Base-by-base conservation (phyloP, 768 basidiomycete genomes). In the Daedaleopsis nitida region DNA sequence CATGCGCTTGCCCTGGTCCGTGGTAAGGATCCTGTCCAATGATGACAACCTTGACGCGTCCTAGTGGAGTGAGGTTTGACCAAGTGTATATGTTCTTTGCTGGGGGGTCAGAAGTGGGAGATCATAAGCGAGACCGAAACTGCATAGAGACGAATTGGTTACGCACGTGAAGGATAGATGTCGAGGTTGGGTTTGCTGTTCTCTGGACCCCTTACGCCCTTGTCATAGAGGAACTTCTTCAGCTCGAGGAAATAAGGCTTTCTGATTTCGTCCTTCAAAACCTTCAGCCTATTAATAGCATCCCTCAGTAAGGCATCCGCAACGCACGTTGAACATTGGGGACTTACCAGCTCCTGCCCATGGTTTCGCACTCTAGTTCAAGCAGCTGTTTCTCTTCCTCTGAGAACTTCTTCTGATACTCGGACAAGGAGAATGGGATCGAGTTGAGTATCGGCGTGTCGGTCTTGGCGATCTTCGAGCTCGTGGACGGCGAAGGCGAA, bases 11-110 rank as follows among this genome's bases (percentile, higher is more conserved):
- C 50, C 87, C 86, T 42, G 77, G 74, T 62, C 84, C 83, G 71
- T 92, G 91, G 73, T 94, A 95, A 27, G 93, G 93, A 78, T 95
- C 94, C 75, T 94, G 93, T 9, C 91, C 90, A 56, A 98, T 82
- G 60, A 97, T 93, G 52, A 97, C 93, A 27, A 94, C 90, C 70
- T 86, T 88, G 63, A 98, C 86, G 63, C 87, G 85, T 13, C 91
- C 88, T 16, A 97, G 77, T 3, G 93, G 92, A 32, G 93, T 95
- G 58, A 71, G 68, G 73, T 88, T 83, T 3, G 92, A 92, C 95
- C 95, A 98, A 13, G 92, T 81, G 72, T 97, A 97, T 57, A 97
- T 91, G 69, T 96, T 85, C 64, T 81, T 78, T 14, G 94, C 95
- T 88, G 45, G 9, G 23, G 1, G 9, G 12, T 34, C 11, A 37